A percentile compares a stretch with the other conserved stretches of the same genome.
These are phyloP conservation scores for Paulownia fortunei DNA, from an alignment of 257 asterid genomes.

Conservation along the genomic window DNA sequence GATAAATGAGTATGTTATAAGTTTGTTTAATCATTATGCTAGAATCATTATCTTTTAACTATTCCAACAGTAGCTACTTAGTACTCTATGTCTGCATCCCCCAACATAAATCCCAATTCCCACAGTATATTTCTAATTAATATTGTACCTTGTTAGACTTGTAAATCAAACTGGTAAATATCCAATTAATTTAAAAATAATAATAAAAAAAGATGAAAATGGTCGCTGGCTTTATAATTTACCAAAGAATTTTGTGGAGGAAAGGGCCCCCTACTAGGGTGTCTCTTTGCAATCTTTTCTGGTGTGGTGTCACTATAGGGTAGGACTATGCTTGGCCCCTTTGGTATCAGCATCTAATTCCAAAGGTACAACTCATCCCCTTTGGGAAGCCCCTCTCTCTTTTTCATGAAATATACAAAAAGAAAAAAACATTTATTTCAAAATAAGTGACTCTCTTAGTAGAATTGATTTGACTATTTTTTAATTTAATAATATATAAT, in stretches of 20 bases:
- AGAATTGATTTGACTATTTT: background rate
- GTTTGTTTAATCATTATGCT: too few species aligned
- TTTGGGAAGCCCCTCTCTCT: background rate
- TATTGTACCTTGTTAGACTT: too few species aligned
- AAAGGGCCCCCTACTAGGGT: conserved; percentile 15
- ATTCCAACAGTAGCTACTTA: too few species aligned
- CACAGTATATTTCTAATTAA: background rate
- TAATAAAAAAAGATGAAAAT: background rate
- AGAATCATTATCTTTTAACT: too few species aligned
- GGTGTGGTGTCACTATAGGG: conserved; percentile 41
- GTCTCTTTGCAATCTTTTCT: conserved; percentile 15
- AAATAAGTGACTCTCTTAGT: background rate
- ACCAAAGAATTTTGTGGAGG: background rate
- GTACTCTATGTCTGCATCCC: background rate
- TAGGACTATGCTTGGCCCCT: conserved; percentile 23
- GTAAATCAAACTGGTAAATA: too few species aligned
- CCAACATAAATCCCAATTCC: background rate
- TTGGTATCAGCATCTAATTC: conserved; percentile 47
- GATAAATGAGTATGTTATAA: too few species aligned
- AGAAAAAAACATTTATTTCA: too few species aligned
- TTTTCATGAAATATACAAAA: background rate
- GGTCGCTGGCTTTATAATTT: conserved; percentile 4
- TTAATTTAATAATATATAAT: background rate
- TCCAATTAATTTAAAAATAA: background rate
- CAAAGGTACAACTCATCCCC: conserved; percentile 8